Evolutionary conservation across 176 grass and related monocot species (phyloP).

Genomic region (Lolium rigidum): DNA sequence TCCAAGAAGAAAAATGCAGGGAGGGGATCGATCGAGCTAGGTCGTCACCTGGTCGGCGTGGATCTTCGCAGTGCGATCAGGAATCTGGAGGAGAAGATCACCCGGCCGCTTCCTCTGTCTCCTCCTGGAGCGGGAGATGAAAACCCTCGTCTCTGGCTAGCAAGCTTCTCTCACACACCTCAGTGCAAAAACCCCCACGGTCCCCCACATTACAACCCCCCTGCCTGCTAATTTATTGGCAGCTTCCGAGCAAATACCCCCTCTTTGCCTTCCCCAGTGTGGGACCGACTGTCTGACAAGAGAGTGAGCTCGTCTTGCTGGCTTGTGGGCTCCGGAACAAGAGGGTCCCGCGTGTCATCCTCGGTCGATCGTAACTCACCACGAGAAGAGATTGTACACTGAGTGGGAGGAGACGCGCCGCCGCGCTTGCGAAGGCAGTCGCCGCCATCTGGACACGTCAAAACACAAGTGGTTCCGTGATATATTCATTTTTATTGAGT

Average conservation of each 20-base stretch:
- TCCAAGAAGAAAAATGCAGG: background rate
- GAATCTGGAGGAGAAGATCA: background rate
- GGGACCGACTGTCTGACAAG: background rate
- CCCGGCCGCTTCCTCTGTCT: background rate
- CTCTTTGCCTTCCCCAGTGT: background rate
- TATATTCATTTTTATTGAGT: background rate
- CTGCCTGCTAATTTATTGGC: background rate
- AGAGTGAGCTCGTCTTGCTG: background rate
- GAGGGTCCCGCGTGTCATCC: background rate
- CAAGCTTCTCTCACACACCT: background rate
- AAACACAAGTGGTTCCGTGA: background rate
- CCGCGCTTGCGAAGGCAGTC: background rate
- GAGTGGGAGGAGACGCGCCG: background rate
- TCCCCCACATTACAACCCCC: no score
- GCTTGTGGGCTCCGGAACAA: background rate
- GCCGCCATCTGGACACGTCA: background rate
- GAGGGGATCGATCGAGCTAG: background rate
- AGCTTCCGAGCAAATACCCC: background rate
- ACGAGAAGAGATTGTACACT: background rate
- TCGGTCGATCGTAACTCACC: background rate
- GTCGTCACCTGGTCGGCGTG: background rate
- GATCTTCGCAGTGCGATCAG: background rate
- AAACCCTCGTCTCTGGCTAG: conserved; percentile 9
- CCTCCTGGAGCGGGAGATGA: background rate
- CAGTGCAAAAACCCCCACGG: background rate